phyloP scores from a whole-genome alignment of 2,329 filamentous ascomycete species.

The Cladophialophora bantiana region DNA sequence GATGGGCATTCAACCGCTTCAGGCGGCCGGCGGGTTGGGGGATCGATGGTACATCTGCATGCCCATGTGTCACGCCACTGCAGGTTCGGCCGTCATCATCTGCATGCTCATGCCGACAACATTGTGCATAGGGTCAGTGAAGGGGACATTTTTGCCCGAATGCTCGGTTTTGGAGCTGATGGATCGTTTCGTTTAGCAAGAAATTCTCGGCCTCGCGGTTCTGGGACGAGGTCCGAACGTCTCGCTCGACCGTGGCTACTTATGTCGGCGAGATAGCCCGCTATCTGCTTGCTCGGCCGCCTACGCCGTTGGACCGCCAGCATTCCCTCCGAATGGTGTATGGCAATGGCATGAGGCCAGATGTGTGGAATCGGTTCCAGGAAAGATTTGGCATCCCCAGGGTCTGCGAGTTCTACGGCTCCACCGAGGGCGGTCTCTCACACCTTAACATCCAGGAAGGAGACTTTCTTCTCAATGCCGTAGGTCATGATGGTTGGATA shows the following conservation, averaged over 20 bases:
- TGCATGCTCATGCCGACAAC: conserved; percentile 6
- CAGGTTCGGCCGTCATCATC: conserved; percentile 67
- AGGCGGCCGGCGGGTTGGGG: not conserved
- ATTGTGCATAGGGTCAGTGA: conserved; percentile 64
- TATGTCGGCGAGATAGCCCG: conserved; percentile 58
- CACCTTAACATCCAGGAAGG: conserved; percentile 67
- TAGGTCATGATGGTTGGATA: conserved; percentile 74
- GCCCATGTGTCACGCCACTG: conserved; percentile 78
- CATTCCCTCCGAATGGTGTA: conserved; percentile 53
- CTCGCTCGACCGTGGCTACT: conserved; percentile 64
- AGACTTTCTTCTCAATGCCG: conserved; percentile 67
- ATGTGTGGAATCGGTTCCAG: conserved; percentile 57
- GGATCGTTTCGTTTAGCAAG: not conserved
- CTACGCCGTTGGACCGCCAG: conserved; percentile 52
- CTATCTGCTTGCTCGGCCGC: conserved; percentile 54
- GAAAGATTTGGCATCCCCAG: conserved; percentile 50
- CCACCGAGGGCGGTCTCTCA: conserved; percentile 72
- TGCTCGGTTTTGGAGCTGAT: not conserved
- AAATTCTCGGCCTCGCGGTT: conserved; percentile 35
- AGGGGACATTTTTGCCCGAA: conserved; percentile 65
- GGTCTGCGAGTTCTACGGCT: conserved; percentile 78
- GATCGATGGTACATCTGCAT: conserved; percentile 78
- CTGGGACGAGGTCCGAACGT: conserved; percentile 39
- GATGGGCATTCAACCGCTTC: conserved; percentile 42
- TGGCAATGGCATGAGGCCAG: conserved; percentile 56